phyloP scores from a whole-genome alignment of 768 basidiomycete genomes.

The Lactarius psammicola region DNA sequence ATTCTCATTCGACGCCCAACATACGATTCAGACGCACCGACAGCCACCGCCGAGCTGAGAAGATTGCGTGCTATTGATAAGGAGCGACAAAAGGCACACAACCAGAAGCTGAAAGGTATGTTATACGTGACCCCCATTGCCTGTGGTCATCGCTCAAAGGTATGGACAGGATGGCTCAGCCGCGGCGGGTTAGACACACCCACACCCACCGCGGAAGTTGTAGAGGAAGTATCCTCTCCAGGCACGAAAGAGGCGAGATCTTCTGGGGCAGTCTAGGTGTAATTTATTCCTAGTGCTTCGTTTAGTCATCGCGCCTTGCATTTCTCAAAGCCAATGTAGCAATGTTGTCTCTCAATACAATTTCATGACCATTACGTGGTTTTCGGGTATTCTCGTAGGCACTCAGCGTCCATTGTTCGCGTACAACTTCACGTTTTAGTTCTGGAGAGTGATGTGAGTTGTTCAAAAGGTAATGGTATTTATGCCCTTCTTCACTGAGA shows the following conservation, averaged over 20 bases:
- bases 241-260: constrained; percentile 9
- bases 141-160: neutral
- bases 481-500: neutral
- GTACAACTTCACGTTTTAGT: neutral
- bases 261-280: neutral
- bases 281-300: neutral
- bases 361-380: neutral
- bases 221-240: constrained; percentile 21
- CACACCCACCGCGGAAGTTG: constrained; percentile 6
- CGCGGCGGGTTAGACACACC: constrained; percentile 19
- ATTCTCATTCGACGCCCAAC: neutral
- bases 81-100: constrained; percentile 61
- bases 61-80: constrained; percentile 62
- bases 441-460: neutral
- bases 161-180: constrained; percentile 23
- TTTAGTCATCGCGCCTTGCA: neutral
- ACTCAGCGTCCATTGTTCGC: neutral
- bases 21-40: constrained; percentile 46
- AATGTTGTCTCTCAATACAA: neutral
- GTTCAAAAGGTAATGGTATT: neutral
- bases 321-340: constrained; percentile 2
- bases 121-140: neutral
- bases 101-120: constrained; percentile 72
- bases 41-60: constrained; percentile 62
- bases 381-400: neutral